Evolutionary conservation across 1,284 basidiomycete species (phyloP).

Genomic region (Trichosporon sp.): DNA sequence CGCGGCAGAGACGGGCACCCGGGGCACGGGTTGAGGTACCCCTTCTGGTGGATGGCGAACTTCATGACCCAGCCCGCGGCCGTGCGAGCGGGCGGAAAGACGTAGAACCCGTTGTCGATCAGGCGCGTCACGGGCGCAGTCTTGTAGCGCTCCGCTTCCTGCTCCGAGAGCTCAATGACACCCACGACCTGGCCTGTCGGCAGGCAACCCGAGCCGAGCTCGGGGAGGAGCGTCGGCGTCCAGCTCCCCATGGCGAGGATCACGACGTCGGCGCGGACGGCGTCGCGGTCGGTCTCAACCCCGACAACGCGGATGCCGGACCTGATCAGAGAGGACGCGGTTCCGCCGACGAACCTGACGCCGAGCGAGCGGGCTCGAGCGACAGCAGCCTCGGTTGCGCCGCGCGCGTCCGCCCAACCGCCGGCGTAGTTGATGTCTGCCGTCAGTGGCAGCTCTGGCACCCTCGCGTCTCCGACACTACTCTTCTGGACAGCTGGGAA

Average conservation of each 20-base stretch:
- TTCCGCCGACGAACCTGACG: slow-evolving; percentile 15
- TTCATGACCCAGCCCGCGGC: slow-evolving; percentile 35
- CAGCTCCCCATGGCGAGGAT: slow-evolving; percentile 42
- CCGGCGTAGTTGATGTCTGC: slow-evolving; percentile 63
- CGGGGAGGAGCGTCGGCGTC: slow-evolving; percentile 25
- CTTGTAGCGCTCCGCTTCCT: slow-evolving; percentile 60
- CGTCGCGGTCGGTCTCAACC: slow-evolving; percentile 56
- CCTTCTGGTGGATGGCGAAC: slow-evolving; percentile 43
- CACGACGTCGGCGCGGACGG: slow-evolving; percentile 29
- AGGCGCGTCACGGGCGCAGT: slow-evolving; percentile 66
- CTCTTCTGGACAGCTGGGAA: too few species aligned
- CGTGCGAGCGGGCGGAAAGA: slow-evolving; percentile 55
- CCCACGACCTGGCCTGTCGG: slow-evolving; percentile 60
- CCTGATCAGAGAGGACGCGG: slow-evolving; percentile 9
- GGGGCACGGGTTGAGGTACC: slow-evolving; percentile 28
- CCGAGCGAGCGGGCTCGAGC: slow-evolving; percentile 13
- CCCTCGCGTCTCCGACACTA: not conserved
- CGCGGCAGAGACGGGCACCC: slow-evolving; percentile 12
- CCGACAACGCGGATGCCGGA: slow-evolving; percentile 52
- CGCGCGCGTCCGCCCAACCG: slow-evolving; percentile 73
- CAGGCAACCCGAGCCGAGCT: slow-evolving; percentile 16
- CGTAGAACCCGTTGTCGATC: slow-evolving; percentile 64
- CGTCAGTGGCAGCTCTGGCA: not conserved
- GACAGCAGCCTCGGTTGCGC: slow-evolving; percentile 55
- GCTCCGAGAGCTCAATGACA: slow-evolving; percentile 61